Conservation (phyloP, 2,329 filamentous ascomycete genomes). For the Colletotrichum brevisporum region DNA sequence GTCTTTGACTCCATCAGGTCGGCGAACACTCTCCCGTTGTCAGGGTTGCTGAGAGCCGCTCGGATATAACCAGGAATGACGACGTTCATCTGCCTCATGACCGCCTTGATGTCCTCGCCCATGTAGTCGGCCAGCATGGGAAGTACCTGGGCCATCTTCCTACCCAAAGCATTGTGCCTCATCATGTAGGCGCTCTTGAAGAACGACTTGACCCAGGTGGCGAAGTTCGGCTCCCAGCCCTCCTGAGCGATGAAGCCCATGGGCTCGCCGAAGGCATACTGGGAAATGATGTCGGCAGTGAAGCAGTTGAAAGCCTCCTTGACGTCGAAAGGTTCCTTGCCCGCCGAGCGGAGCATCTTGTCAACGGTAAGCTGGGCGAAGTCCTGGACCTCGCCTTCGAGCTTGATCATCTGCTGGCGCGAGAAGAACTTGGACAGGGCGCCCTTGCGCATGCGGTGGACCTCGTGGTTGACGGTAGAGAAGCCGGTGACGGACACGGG, state of each 20-base stretch:
- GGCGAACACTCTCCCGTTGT: conserved; percentile 47
- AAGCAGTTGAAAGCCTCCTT: conserved; percentile 55
- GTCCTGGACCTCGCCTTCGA: conserved; percentile 34
- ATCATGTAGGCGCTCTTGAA: conserved; percentile 51
- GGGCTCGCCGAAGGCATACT: conserved; percentile 53
- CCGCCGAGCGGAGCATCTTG: conserved; percentile 43
- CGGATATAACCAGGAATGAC: conserved; percentile 45
- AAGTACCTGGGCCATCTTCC: conserved; percentile 45
- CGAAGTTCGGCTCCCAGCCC: conserved; percentile 51
- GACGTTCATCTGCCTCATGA: conserved; percentile 47
- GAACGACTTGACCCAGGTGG: conserved; percentile 51
- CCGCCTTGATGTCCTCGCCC: conserved; percentile 44
- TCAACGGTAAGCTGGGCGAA: conserved; percentile 35
- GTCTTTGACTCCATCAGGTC: conserved; percentile 45
- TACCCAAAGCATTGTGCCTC: conserved; percentile 48
- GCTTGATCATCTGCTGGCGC: conserved; percentile 42
- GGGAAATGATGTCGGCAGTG: conserved; percentile 55
- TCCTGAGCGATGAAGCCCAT: conserved; percentile 50
- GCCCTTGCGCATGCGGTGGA: conserved; percentile 50
- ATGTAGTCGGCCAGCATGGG: conserved; percentile 45
- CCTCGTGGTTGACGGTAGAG: conserved; percentile 48
- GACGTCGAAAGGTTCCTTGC: conserved; percentile 48
- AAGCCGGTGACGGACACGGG: conserved; percentile 44
- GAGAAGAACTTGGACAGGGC: conserved; percentile 53
- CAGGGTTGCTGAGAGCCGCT: conserved; percentile 42